phyloP scores from a whole-genome alignment of 1,284 basidiomycete species.

The Sanghuangporus sanghuang region DNA sequence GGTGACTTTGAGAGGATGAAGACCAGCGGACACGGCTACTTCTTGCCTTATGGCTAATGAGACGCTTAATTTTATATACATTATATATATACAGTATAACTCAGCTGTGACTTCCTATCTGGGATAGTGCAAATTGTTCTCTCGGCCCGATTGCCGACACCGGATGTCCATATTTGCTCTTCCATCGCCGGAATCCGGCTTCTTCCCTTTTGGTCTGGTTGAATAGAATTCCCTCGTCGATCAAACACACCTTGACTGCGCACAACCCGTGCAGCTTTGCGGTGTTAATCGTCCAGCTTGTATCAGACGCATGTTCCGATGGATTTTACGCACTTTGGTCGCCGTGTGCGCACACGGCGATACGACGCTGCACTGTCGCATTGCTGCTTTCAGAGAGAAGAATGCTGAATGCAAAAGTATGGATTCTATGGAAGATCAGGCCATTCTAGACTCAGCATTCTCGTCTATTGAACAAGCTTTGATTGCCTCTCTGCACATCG shows the following conservation, averaged over 20 bases:
- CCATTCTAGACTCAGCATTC: not conserved
- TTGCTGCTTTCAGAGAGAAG: not conserved
- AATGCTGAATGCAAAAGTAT: not conserved
- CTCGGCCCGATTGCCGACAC: not conserved
- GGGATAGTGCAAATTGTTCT: not conserved
- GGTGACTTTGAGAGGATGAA: not conserved
- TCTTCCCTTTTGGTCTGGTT: not conserved
- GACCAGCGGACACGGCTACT: not conserved
- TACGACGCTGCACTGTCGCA: not conserved
- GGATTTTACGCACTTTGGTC: not conserved
- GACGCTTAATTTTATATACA: constrained; percentile 3
- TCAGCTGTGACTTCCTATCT: not conserved
- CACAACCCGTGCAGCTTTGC: not conserved
- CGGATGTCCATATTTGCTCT: not conserved
- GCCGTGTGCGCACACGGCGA: not conserved
- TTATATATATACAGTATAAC: not conserved
- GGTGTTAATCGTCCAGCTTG: too few species aligned
- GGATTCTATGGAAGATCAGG: not conserved
- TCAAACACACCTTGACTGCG: not conserved
- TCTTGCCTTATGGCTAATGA: constrained; percentile 2
- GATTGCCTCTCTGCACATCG: not conserved
- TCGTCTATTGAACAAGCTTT: constrained; percentile 3
- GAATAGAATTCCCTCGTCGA: not conserved
- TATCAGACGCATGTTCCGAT: not conserved
- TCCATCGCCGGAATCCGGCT: not conserved